Base-by-base conservation (phyloP, 208 protist species). In the Wallacemonas sp. region DNA sequence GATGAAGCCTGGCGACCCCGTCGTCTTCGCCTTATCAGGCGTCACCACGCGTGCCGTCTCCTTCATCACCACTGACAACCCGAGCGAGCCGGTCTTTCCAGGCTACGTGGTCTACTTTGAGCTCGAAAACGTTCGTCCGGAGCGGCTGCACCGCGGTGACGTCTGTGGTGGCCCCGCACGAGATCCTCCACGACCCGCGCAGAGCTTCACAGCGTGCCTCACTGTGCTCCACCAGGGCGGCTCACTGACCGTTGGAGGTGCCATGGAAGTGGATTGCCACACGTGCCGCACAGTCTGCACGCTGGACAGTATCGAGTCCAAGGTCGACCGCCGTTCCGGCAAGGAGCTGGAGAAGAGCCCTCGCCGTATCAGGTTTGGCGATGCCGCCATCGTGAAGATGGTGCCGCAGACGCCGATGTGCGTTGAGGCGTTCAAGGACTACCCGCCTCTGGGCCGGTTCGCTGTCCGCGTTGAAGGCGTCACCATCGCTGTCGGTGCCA, bases 401-500 rank as follows among this genome's bases (percentile, higher is more conserved):
- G 74, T 87, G 39, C 95, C 93, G 34, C 61, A 65, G 39, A 97
- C 96, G 80, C 92, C 94, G 60, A 92, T 98, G 80, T 97, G 90
- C 81, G 92, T 98, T 48, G 97, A 99, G 90, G 44, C 89, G 34
- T 98, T 97, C 81, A 85, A 78, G 39, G 78, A 98, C 39, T 99
- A 97, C 86, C 81, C 96, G 16, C 88, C 93, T 56, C 93, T 99
- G 19, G 97, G 97, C 61, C 91, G 97, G 72, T 98, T 99, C 68
- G 96, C 93, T 70, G 84, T 98, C 48, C 88, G 96, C 54, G 97
- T 98, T 64, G 98, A 98, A 92, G 74, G 83, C 57, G 88, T 95
- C 78, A 99, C 97, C 27, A 95, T 99, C 26, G 98, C 95, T 56
- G 96, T 99, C 70, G 98, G 98, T 76, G 87, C 99, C 78, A 96